A percentile compares a stretch with the other conserved stretches of the same genome.
These are phyloP conservation scores for Kurtzmaniella fragi DNA, from an alignment of 805 yeast species.

Conservation along the genomic window DNA sequence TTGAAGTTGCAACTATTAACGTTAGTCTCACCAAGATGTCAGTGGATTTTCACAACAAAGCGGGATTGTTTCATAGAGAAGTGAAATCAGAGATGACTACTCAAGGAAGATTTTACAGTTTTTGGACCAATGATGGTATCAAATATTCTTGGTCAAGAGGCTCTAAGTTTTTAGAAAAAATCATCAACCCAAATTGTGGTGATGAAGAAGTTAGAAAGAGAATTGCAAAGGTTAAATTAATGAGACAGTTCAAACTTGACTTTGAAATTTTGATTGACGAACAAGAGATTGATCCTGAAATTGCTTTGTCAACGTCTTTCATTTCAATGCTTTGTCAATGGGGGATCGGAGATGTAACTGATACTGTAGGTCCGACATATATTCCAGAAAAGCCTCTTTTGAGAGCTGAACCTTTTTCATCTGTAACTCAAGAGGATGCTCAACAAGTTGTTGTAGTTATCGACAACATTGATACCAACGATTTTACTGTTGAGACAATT, in stretches of 20 bases:
- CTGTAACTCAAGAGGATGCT: constrained; percentile 16
- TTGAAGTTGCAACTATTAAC: constrained; percentile 46
- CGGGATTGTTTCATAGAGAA: constrained; percentile 41
- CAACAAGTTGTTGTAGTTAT: constrained; percentile 7
- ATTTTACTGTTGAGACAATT: constrained; percentile 4
- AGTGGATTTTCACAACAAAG: constrained; percentile 45
- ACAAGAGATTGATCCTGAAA: constrained; percentile 40
- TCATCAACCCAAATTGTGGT: constrained; percentile 52
- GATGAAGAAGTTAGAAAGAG: constrained; percentile 50
- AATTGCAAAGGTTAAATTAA: constrained; percentile 49
- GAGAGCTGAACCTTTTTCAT: constrained; percentile 7
- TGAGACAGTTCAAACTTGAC: constrained; percentile 57
- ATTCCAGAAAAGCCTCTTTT: constrained; percentile 9
- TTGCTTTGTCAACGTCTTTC: constrained; percentile 57
- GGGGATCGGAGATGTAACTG: constrained; percentile 52
- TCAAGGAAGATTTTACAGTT: constrained; percentile 40
- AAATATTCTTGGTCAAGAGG: constrained; percentile 54
- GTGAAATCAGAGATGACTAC: constrained; percentile 32
- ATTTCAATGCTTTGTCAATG: constrained; percentile 64
- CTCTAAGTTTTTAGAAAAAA: constrained; percentile 46
- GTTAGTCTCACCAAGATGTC: constrained; percentile 43
- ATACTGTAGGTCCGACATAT: constrained; percentile 49
- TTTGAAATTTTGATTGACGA: constrained; percentile 53
- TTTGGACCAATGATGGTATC: constrained; percentile 48
- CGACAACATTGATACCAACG: constrained; percentile 4